Base-by-base conservation (phyloP, 2,329 filamentous ascomycete genomes). In the Fusarium duplospermum region DNA sequence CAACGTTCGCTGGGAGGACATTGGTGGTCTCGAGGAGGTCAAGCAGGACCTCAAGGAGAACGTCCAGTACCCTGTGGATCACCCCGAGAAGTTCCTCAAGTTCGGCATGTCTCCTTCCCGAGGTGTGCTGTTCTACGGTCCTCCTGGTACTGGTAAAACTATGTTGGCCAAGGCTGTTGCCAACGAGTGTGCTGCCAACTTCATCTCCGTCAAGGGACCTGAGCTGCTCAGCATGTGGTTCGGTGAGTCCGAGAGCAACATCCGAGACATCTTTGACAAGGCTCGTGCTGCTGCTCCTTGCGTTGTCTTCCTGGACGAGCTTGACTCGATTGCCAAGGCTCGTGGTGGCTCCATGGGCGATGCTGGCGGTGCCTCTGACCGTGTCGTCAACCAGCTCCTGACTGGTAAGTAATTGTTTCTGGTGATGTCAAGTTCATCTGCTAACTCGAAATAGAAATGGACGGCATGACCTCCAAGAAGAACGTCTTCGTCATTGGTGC, bases 201-300 rank as follows among this genome's bases (percentile, higher is more conserved):
- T 99, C 88, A 98, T 99, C 83, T 99, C 96, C 45, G 93, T 99
- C 85, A 99, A 99, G 91, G 96, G 96, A 71, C 97, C 96, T 67
- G 96, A 99, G 85, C 89, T 99, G 80, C 91, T 99, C 80, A 98
- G 95, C 84, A 99, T 99, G 96, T 99, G 96, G 96, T 99, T 99
- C 82, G 96, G 96, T 92, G 96, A 99, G 88, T 99, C 96, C 64
- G 97, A 99, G 87, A 98, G 94, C 91, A 99, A 99, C 87, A 98
- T 99, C 76, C 94, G 96, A 83, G 96, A 99, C 84, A 99, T 99
- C 80, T 99, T 99, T 85, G 96, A 99, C 91, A 99, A 98, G 91
- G 96, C 96, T 76, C 94, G 96, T 82, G 97, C 96, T 73, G 96
- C 97, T 71, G 96, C 96, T 80, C 96, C 96, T 86, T 99, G 97